Base-by-base conservation (phyloP, 2,329 filamentous ascomycete species). In the Diaporthe vaccinii region DNA sequence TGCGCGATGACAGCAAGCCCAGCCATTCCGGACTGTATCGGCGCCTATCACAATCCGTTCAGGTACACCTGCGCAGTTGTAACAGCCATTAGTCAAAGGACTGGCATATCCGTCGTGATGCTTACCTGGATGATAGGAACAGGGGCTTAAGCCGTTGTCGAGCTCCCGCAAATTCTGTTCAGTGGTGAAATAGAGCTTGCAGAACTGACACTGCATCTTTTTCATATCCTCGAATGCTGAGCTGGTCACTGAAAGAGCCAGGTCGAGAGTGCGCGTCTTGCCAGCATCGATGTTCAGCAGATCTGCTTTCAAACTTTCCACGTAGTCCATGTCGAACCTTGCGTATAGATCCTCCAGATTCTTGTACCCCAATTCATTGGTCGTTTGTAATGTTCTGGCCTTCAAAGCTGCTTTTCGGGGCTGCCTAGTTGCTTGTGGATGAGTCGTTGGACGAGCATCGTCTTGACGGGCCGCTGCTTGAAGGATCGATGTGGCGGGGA, bases 241-340 rank as follows among this genome's bases (percentile, higher is more conserved):
- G 17, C 10, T 17, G 10, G 0, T 25, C 4, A 6, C 4, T 5
- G 28, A 15, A 12, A 46, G 3, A n/a, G 31, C 12, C 17, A 1
- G 22, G 1, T 0, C 6, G 0, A 25, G 4, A 12, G 3, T 1
- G 12, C 8, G 8, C 3, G 44, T 4, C 12, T 25, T 9, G 1
- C 2, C 1, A 3, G 4, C 22, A 14, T 9, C 8, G 1, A 9
- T 28, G 3, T 6, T 1, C 7, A 14, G 14, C 5, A 39, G 22
- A 59, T 59, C 8, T 15, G 34, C 34, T 25, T 14, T 10, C 31
- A 4, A 14, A 2, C 1, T 9, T 12, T 58, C 8, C 8, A 58
- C 9, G 4, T 5, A 2, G 28, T 4, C 12, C 10, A 6, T 36
- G 2, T 36, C 65, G 15, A 39, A 53, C 15, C 31, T 39, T 53